Evolutionary conservation across 495 filamentous ascomycete genomes (phyloP), one percentile per base, ranked within the genome.

Genomic region (Apodospora peruviana): DNA sequence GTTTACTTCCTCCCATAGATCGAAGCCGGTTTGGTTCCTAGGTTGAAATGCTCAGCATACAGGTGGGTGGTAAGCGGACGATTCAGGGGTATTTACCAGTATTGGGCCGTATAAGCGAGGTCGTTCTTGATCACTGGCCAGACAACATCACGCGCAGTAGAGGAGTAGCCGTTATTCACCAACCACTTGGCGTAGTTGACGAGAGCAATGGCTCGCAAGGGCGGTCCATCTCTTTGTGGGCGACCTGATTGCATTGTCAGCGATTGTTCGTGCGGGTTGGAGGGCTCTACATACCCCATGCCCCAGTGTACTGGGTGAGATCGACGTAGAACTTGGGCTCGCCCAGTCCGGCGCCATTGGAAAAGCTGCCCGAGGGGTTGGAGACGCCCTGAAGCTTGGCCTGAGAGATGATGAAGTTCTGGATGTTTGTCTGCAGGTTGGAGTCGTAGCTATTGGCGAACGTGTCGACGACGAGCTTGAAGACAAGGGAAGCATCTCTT

Each of bases 1-100:
- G 14, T 71, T 61, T 1, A 85, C 76, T 63, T 87, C 85, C 55
- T 87, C 85, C 85, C 85, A 87, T 1, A 88, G 71, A 59, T 88
- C 84, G 47, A 78, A 88, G 24, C 81, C 81, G 19, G 76, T 81
- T 46, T 79, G 68, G 55, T 79, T 82, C 63, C 57, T 57, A 11
- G 27, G 16, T n/a, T n/a, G 16, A 32, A 24, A 14, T 16, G 1
- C n/a, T 51, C 27, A 48, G 43, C 16, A 42, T 14, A 9, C 25
- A 5, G 23, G 5, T 8, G 4, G 16, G 32, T 7, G 25, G 12
- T 4, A 16, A 19, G 16, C 2, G 18, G 24, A 19, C 8, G 23
- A 51, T 19, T 21, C 17, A 41, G 10, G 42, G 11, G 19, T 32
- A 46, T 56, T 23, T 51, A 65, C 85, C 86, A 90, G 67, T 88